phyloP scores from a whole-genome alignment of 768 basidiomycete genomes.

The Russula brevipes region DNA sequence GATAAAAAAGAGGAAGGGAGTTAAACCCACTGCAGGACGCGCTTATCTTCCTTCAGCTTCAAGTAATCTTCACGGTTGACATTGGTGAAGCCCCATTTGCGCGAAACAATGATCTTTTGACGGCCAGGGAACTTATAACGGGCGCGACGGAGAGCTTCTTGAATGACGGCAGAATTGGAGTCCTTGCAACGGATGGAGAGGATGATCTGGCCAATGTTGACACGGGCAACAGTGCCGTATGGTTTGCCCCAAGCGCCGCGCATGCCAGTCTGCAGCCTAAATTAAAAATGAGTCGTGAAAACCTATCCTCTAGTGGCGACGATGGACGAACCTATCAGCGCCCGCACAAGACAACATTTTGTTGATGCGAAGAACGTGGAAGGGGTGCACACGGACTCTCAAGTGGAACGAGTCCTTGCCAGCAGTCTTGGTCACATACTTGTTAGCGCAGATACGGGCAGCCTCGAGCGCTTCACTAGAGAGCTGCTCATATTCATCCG shows the following conservation, averaged over 20 bases:
- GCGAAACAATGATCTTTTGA: constrained; percentile 94
- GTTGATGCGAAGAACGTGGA: constrained; percentile 99
- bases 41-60: constrained; percentile 85
- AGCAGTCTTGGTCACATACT: constrained; percentile 95
- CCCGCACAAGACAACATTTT: constrained; percentile 99
- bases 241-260: constrained; percentile 99
- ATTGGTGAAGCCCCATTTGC: constrained; percentile 99
- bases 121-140: constrained; percentile 99
- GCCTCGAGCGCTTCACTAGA: constrained; percentile 96
- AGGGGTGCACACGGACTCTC: constrained; percentile 94
- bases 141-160: constrained; percentile 94
- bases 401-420: constrained; percentile 99
- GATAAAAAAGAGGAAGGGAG: background rate
- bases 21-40: constrained; percentile 72
- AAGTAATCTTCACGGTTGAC: constrained; percentile 86
- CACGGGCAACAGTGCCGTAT: constrained; percentile 92
- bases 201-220: constrained; percentile 96
- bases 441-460: constrained; percentile 99
- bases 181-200: constrained; percentile 91
- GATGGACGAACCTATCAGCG: constrained; percentile 76
- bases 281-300: background rate
- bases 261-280: constrained; percentile 92
- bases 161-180: constrained; percentile 75
- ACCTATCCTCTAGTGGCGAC: background rate
- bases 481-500: constrained; percentile 96